Evolutionary conservation across 208 protist species (phyloP).

Genomic region (Angomonas ambiguus): DNA sequence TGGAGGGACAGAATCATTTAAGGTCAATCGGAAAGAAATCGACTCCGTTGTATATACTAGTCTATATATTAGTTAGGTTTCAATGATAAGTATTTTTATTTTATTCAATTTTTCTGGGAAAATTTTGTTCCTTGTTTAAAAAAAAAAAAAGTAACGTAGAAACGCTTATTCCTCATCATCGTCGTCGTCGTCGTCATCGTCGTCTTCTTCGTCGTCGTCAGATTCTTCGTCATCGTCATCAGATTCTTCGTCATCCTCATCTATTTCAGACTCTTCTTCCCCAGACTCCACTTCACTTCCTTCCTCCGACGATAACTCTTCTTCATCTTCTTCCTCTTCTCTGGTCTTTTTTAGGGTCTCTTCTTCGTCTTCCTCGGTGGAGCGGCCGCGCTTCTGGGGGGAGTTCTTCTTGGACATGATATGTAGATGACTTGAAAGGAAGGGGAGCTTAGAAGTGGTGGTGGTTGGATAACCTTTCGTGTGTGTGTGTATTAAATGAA

Average conservation of each 20-base stretch:
- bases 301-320: background rate
- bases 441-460: background rate
- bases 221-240: background rate
- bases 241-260: background rate
- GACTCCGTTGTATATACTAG: background rate
- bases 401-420: conserved; percentile 8
- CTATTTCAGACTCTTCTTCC: background rate
- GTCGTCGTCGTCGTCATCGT: conserved; percentile 10
- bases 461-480: background rate
- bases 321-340: background rate
- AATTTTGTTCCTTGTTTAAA: background rate
- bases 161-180: conserved; percentile 9
- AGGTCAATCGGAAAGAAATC: background rate
- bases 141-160: background rate
- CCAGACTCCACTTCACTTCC: background rate
- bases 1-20: background rate
- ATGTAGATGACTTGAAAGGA: background rate
- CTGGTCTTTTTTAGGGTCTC: conserved; percentile 8
- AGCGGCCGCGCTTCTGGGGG: background rate
- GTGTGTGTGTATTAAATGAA: too few species aligned
- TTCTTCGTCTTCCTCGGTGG: conserved; percentile 4
- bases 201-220: background rate
- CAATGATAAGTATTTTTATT: background rate
- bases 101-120: conserved; percentile 5
- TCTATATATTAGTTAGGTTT: background rate